phyloP scores from a whole-genome alignment of 176 grass and related monocot genomes.

The Carex pumila region DNA sequence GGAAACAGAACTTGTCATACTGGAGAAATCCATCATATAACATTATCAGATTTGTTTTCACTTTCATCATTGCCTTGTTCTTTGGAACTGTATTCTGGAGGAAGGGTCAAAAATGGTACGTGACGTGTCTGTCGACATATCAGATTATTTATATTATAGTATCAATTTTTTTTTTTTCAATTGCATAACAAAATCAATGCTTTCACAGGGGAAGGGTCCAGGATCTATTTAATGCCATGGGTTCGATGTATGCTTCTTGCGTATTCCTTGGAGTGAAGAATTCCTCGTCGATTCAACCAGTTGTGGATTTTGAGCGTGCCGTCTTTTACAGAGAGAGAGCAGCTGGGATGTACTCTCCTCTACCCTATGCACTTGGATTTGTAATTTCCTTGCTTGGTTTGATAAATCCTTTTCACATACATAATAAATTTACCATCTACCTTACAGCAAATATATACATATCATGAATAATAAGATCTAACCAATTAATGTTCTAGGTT shows the following conservation, averaged over 20 bases:
- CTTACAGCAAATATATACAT: not conserved
- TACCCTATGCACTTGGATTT: slow-evolving; percentile 78
- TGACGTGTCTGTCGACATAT: slow-evolving; percentile 2
- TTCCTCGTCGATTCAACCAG: slow-evolving; percentile 52
- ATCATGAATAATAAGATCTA: not conserved
- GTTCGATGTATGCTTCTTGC: slow-evolving; percentile 76
- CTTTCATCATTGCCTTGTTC: slow-evolving; percentile 51
- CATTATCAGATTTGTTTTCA: slow-evolving; percentile 71
- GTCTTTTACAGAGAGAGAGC: slow-evolving; percentile 86
- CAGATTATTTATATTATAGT: not conserved
- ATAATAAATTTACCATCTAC: not conserved
- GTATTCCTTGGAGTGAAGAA: slow-evolving; percentile 73
- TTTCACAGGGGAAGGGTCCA: slow-evolving; percentile 49
- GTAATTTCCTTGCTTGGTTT: slow-evolving; percentile 25
- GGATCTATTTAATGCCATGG: slow-evolving; percentile 84
- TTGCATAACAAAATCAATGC: slow-evolving; percentile 6
- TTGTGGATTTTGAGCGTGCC: slow-evolving; percentile 61
- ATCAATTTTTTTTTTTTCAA: not conserved
- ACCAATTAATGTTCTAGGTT: slow-evolving; percentile 29
- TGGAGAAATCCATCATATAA: slow-evolving; percentile 96
- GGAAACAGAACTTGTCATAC: slow-evolving; percentile 79
- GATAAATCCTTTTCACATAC: not conserved
- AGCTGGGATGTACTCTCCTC: slow-evolving; percentile 73
- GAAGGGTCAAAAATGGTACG: slow-evolving; percentile 58
- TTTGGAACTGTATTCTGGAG: slow-evolving; percentile 92